phyloP scores from a whole-genome alignment of 2,329 filamentous ascomycete genomes.

The Fusarium sp. region DNA sequence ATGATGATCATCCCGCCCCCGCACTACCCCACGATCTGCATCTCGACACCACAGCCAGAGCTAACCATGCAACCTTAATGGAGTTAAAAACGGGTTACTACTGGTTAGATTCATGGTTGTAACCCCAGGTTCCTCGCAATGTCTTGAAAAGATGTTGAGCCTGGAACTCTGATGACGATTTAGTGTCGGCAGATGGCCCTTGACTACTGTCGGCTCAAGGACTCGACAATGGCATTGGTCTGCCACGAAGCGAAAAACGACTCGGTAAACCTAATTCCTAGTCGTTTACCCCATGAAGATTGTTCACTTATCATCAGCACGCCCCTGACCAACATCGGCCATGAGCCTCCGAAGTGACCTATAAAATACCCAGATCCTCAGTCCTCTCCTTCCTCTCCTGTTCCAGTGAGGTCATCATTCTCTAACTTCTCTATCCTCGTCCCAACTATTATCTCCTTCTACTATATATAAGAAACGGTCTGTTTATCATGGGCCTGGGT shows the following conservation, averaged over 20 bases:
- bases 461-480: rapidly evolving
- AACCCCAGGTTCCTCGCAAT: no score
- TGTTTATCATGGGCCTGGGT: neutral
- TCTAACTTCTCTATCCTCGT: rapidly evolving
- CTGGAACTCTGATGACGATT: neutral
- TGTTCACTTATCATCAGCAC: rapidly evolving
- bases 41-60: neutral
- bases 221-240: neutral
- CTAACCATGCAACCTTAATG: rapidly evolving
- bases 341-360: rapidly evolving
- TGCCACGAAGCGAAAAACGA: rapidly evolving
- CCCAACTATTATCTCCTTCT: neutral
- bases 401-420: no score
- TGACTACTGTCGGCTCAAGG: no score
- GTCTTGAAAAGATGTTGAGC: no score
- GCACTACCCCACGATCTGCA: neutral
- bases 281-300: neutral
- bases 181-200: neutral
- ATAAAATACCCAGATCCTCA: neutral
- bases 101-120: neutral
- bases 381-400: rapidly evolving
- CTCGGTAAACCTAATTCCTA: rapidly evolving
- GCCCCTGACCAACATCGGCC: rapidly evolving
- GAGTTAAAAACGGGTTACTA: rapidly evolving
- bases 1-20: neutral